Base-by-base conservation (phyloP, 345 rosid genomes). In the Syzygium oleosum region DNA sequence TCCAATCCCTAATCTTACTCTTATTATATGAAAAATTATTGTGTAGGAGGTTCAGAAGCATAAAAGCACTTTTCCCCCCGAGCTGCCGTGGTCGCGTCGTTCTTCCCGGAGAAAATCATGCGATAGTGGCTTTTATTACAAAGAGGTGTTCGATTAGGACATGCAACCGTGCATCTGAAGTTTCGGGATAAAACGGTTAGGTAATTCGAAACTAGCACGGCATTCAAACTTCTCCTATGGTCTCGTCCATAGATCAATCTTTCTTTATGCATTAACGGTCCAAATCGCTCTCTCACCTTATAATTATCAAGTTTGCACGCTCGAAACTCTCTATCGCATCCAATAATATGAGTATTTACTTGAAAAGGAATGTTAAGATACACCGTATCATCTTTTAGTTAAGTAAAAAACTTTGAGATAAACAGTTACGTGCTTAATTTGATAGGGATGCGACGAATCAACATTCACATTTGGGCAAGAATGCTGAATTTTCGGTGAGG, bases 51-150 rank as follows among this genome's bases (percentile, higher is more conserved):
- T 3, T 38, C 4, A 21, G 10, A 68, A 10, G 27, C 14, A 4
- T 5, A 2, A 17, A 55, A 31, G 27, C 14, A 3, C 4, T 34
- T 0, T 34, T 0, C 5, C 1, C 4, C 77, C 13, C 3, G 23
- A 34, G 13, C 3, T 38, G 49, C 49, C 49, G 25, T 19, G 46
- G 46, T 73, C 14, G 7, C 1, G 25, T 3, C 5, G 49, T 41
- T 38, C 25, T 21, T 38, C 49, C 9, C 2, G 4, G 25, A 19
- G 27, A 34, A 38, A 73, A 21, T 29, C 63, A 65, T 16, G 5
- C 21, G 4, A 73, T 21, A 9, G 14, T 51, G 41, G 34, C 52
- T 52, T 43, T 43, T 19, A 53, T 29, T 52, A 38, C 25, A 4
- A 29, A 84, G 85, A 29, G 59, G 29, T 8, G 25, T 31, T 84